These are phyloP conservation scores for Cladosporium sp. DNA, from an alignment of 2,329 filamentous ascomycete genomes.

Conservation along the genomic window DNA sequence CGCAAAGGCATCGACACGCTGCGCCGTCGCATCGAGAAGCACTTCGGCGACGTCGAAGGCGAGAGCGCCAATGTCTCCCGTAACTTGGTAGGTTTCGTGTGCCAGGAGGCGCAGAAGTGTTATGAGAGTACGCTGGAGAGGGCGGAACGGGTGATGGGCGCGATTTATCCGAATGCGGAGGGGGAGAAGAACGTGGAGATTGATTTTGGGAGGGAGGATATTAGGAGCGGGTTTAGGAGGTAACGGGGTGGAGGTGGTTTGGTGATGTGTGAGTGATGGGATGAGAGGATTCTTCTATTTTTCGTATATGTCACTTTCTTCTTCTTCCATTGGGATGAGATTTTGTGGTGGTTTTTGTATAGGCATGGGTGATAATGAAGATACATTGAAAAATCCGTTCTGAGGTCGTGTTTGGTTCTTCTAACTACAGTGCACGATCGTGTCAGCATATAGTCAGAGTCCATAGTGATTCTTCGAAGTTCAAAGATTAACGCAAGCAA, in stretches of 20 bases:
- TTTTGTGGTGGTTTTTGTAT: background rate
- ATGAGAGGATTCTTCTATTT: background rate
- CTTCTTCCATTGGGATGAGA: background rate
- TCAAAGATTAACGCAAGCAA: no score
- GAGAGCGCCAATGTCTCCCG: slow-evolving; percentile 57
- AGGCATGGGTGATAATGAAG: slow-evolving; percentile 1
- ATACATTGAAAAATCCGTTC: background rate
- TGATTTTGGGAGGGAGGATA: slow-evolving; percentile 38
- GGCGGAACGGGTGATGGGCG: slow-evolving; percentile 41
- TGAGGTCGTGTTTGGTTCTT: background rate
- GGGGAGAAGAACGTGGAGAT: slow-evolving; percentile 47
- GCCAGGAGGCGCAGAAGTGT: slow-evolving; percentile 59
- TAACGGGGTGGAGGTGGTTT: slow-evolving; percentile 4
- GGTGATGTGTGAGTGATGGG: background rate
- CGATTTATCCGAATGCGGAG: slow-evolving; percentile 42
- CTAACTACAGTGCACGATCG: no score
- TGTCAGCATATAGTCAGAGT: no score
- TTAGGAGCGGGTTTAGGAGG: slow-evolving; percentile 36
- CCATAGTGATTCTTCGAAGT: no score
- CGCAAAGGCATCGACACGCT: slow-evolving; percentile 86
- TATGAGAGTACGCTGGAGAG: slow-evolving; percentile 58
- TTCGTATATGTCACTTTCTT: slow-evolving; percentile 8
- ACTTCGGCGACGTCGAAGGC: slow-evolving; percentile 88
- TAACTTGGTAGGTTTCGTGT: slow-evolving; percentile 59
- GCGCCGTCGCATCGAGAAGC: slow-evolving; percentile 91